Conservation (phyloP, 2,329 filamentous ascomycete genomes). For the Trichoderma arundinaceum region DNA sequence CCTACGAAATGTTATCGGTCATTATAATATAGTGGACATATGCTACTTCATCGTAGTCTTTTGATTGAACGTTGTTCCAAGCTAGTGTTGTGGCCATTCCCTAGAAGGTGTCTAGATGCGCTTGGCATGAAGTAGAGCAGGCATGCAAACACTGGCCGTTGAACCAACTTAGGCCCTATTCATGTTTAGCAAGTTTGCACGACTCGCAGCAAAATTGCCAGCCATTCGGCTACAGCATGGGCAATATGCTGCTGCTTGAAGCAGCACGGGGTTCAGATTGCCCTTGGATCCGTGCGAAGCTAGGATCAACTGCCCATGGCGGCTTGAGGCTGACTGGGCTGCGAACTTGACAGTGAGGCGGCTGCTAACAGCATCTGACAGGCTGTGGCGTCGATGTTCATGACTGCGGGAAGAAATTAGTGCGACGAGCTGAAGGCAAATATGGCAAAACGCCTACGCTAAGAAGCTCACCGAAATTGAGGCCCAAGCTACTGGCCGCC, state of each 20-base stretch:
- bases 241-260: neutral
- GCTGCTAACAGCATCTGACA: conserved; percentile 21
- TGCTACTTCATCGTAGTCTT: neutral
- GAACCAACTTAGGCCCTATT: neutral
- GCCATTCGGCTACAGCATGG: neutral
- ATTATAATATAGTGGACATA: neutral
- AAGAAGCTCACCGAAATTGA: conserved; percentile 14
- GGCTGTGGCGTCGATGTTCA: conserved; percentile 7
- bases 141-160: neutral
- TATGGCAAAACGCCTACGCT: conserved; percentile 13
- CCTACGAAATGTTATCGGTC: too few relatives aligned
- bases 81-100: neutral
- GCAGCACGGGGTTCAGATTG: neutral
- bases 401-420: conserved; percentile 11
- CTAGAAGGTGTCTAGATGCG: neutral
- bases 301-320: neutral
- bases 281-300: conserved; percentile 2
- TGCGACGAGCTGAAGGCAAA: conserved; percentile 12
- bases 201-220: conserved; percentile 3
- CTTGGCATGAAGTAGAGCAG: neutral
- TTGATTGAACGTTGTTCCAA: too few relatives aligned
- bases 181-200: neutral
- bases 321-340: neutral
- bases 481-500: conserved; percentile 12
- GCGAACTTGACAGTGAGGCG: neutral